Base-by-base conservation (phyloP, 1,284 basidiomycete genomes). In the Spongiforma sp. region DNA sequence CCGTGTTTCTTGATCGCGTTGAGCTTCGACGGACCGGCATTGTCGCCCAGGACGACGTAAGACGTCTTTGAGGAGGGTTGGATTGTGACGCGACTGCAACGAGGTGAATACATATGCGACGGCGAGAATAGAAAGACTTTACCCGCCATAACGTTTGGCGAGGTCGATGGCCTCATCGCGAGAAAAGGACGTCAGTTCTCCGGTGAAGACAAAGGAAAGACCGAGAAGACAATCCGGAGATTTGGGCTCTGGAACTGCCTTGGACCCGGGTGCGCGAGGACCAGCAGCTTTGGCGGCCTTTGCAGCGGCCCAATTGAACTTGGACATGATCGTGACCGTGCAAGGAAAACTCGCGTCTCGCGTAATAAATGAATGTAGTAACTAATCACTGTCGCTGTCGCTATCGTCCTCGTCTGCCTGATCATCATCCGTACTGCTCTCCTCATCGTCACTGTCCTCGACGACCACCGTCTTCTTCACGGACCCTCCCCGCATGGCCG, bases 131-230 rank as follows among this genome's bases (percentile, higher is more conserved):
- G 39, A 3, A 26, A 21, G 4, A 1, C 79, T 93, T 68, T 63
- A 94, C 94, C 90, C 97, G 68, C 95, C 95, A 75, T 91, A 96
- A 8, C 96, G 93, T 78, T 99, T 99, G 0, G 93, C 96, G 4
- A 98, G 80, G 68, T 97, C 94, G 43, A 84, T 75, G 0, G 94
- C 93, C 71, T 98, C 95, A 9, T 99, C 95, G 37, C 97, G 87
- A 3, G 93, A 89, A 63, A 99, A 88, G 62, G 91, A 93, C 54
- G 86, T 87, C 55, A 99, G 80, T 73, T 99, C 96, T 15, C 97
- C 98, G 0, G 96, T 98, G 70, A 99, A 99, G 30, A 99, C 98
- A 70, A 99, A 92, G 0, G 95, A 87, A 30, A 99, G 83, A 0
- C 96, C 96, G 0, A 90, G 86, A 4, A 99, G 83, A 75, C 93